phyloP scores from a whole-genome alignment of 1,284 basidiomycete species.

The Neolentinus lepideus region DNA sequence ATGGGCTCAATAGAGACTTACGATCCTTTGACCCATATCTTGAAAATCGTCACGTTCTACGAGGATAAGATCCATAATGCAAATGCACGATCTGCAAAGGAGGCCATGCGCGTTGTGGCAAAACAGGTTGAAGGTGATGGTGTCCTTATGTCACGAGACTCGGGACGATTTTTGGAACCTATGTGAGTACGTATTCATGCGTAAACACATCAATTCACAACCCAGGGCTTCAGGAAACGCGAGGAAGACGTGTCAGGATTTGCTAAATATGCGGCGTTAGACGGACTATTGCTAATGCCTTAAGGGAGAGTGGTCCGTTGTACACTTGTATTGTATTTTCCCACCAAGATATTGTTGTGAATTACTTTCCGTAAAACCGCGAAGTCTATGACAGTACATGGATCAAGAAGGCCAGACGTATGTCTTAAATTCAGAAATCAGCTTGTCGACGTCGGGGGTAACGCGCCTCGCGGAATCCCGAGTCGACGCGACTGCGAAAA shows the following conservation, averaged over 20 bases:
- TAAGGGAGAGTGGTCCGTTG: conserved; percentile 19
- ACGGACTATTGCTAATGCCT: conserved; percentile 47
- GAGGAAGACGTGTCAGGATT: conserved; percentile 49
- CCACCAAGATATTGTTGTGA: too few relatives aligned
- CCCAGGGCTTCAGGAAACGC: conserved; percentile 22
- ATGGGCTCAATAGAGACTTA: background rate
- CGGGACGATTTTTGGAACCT: conserved; percentile 30
- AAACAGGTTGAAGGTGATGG: conserved; percentile 55
- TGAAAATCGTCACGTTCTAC: conserved; percentile 40
- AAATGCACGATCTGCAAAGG: conserved; percentile 37
- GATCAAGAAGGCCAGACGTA: too few relatives aligned
- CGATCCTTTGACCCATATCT: conserved; percentile 33
- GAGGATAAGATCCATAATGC: conserved; percentile 39
- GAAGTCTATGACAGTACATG: too few relatives aligned
- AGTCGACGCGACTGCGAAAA: background rate
- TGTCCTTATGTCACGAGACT: conserved; percentile 31
- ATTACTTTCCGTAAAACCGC: too few relatives aligned
- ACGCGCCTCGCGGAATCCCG: background rate
- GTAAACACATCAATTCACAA: background rate
- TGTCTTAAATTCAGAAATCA: too few relatives aligned
- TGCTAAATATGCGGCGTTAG: conserved; percentile 41
- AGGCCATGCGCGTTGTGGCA: conserved; percentile 44
- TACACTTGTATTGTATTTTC: too few relatives aligned
- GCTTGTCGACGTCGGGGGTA: background rate
- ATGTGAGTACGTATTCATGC: conserved; percentile 30